These are phyloP conservation scores for Wickerhamiella domercqiae DNA, from an alignment of 805 yeast species.

Conservation along the genomic window DNA sequence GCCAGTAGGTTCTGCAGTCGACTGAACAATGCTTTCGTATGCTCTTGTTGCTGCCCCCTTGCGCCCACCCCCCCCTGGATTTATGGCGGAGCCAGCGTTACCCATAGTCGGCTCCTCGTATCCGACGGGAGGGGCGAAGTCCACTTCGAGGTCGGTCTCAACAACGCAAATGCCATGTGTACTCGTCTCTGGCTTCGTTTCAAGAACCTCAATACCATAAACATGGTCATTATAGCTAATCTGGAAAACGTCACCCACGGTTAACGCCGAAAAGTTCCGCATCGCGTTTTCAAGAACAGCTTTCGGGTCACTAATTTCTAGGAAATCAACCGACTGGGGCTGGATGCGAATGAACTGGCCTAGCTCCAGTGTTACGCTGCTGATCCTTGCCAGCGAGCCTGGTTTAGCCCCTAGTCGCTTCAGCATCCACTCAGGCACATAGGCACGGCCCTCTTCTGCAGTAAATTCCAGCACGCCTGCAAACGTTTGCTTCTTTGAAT, in stretches of 20 bases:
- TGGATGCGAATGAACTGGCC: conserved; percentile 86
- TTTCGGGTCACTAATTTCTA: conserved; percentile 89
- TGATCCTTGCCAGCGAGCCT: conserved; percentile 64
- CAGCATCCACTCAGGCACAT: conserved; percentile 96
- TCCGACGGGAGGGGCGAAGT: conserved; percentile 97
- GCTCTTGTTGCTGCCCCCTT: conserved; percentile 3
- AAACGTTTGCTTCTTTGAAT: conserved; percentile 46
- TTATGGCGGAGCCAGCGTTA: not conserved
- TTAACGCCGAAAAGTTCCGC: conserved; percentile 76
- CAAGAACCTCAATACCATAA: conserved; percentile 70
- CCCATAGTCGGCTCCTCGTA: conserved; percentile 71
- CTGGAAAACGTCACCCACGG: conserved; percentile 72
- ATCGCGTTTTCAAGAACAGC: conserved; percentile 90
- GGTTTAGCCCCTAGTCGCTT: conserved; percentile 53
- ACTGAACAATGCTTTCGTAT: conserved; percentile 6
- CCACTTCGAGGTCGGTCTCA: conserved; percentile 93
- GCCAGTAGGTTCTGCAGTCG: conserved; percentile 4
- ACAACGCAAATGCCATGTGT: conserved; percentile 74
- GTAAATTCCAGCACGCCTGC: conserved; percentile 92
- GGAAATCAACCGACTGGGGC: conserved; percentile 86
- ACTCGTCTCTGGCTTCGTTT: conserved; percentile 61
- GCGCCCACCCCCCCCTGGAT: conserved; percentile 1
- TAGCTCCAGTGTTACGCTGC: conserved; percentile 59
- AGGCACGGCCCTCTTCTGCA: conserved; percentile 93
- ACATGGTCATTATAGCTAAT: conserved; percentile 65